These are phyloP conservation scores for Eimeria praecox DNA, from an alignment of 169 alveolate genomes.

Conservation along the genomic window DNA sequence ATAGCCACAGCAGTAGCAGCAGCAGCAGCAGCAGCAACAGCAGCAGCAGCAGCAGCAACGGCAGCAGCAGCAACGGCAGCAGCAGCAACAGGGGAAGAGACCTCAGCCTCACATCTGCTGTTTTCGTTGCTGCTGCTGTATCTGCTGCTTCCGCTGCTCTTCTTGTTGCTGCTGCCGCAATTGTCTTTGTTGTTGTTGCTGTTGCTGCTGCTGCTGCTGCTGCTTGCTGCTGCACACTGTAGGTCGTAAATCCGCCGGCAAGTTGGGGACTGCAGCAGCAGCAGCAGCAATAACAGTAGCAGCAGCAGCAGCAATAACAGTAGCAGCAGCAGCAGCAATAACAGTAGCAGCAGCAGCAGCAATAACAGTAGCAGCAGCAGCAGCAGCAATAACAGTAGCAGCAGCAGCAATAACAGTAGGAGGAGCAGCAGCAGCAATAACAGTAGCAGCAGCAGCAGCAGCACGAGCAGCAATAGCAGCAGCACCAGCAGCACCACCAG, in stretches of 20 bases:
- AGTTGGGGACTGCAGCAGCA: neutral
- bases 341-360: conserved; percentile 48
- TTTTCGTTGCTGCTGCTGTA: conserved; percentile 10
- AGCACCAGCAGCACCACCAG: conserved; percentile 12
- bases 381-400: neutral
- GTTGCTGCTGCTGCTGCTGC: neutral
- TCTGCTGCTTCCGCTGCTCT: neutral
- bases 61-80: neutral
- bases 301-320: neutral
- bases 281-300: neutral
- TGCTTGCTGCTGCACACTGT: too few relatives aligned
- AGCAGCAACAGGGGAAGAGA: neutral
- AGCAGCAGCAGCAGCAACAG: conserved; percentile 12
- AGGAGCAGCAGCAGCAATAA: neutral
- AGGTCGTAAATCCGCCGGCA: too few relatives aligned
- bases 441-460: conserved; percentile 10
- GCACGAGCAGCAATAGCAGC: too few relatives aligned
- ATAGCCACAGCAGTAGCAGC: neutral
- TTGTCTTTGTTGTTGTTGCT: neutral
- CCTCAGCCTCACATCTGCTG: neutral
- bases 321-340: conserved; percentile 12
- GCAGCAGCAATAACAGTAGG: neutral
- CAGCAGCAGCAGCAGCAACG: conserved; percentile 9
- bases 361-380: neutral
- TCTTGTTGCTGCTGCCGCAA: too few relatives aligned